These are phyloP conservation scores for Spatholobus suberectus DNA, from an alignment of 306 rosid genomes.

Conservation along the genomic window DNA sequence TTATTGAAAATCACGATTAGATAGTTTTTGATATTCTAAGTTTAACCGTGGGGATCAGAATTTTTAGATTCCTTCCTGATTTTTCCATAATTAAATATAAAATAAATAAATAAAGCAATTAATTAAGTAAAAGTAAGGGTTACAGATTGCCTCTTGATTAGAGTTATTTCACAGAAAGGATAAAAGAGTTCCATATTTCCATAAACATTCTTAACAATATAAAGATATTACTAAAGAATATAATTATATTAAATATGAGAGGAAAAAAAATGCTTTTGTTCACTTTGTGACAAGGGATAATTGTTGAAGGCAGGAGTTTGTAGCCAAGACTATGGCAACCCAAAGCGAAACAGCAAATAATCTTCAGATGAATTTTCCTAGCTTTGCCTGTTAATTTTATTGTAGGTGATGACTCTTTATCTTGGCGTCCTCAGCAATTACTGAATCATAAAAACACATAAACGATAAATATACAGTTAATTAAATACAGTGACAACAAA, in stretches of 20 bases:
- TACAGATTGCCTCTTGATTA: neutral
- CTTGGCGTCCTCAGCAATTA: slow-evolving; percentile 16
- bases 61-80: too few relatives aligned
- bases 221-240: neutral
- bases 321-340: neutral
- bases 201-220: neutral
- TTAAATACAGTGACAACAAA: neutral
- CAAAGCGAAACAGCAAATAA: neutral
- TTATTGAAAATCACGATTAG: too few relatives aligned
- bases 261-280: neutral
- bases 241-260: slow-evolving; percentile 4
- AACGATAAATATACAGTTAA: neutral
- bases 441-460: slow-evolving; percentile 36
- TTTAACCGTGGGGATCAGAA: too few relatives aligned
- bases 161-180: neutral
- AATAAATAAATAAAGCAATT: too few relatives aligned
- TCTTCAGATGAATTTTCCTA: slow-evolving; percentile 21
- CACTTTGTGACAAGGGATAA: slow-evolving; percentile 29
- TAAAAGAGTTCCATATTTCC: neutral
- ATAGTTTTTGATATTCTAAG: too few relatives aligned
- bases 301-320: neutral
- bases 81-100: too few relatives aligned
- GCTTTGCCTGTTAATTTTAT: slow-evolving; percentile 40
- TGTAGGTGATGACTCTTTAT: slow-evolving; percentile 39
- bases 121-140: too few relatives aligned